Evolutionary conservation across 345 rosid species (phyloP), one percentile per base, ranked within the genome.

Genomic region (Syzygium jambos): DNA sequence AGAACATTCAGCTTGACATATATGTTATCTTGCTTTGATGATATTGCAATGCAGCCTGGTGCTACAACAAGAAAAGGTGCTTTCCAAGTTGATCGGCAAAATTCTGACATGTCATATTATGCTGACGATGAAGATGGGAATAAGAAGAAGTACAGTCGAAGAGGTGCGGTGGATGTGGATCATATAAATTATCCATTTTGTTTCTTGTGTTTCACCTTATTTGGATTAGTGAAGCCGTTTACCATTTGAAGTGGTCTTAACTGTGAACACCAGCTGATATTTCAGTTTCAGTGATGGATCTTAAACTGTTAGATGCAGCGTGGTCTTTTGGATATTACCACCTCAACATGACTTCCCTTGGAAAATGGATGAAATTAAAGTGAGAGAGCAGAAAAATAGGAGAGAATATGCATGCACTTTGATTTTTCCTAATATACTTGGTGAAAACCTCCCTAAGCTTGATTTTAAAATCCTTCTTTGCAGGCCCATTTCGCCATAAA

Each of bases 71-170:
- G 99, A 57, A 98, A 98, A 93, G 91, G 93, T 91, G 92, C 95
- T 85, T 85, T 92, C 51, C 92, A 92, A 80, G 94, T 91, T 85
- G 99, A 98, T 78, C 91, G 95, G 90, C 97, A 96, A 91, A 95
- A 91, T 92, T 94, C 99, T 5, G 98, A 95, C 92, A 91, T 90
- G 52, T 90, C 94, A 87, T 94, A 95, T 92, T 95, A 92, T 92
- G 98, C 97, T 3, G 99, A 98, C 83, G 99, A 96, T 90, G 99
- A 98, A 94, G 99, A 98, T 84, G 97, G 93, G 52, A 94, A 94
- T 87, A 93, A 78, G 59, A 96, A 95, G 86, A 96, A 98, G 93
- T 98, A 98, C 90, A 92, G 90, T 89, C 92, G 98, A 90, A 96
- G 99, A 89, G 99, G 99, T 96, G 85, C 86, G 93, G 88, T 78